These are phyloP conservation scores for Paramecium bursaria DNA, from an alignment of 73 alveolate species.

Conservation along the genomic window DNA sequence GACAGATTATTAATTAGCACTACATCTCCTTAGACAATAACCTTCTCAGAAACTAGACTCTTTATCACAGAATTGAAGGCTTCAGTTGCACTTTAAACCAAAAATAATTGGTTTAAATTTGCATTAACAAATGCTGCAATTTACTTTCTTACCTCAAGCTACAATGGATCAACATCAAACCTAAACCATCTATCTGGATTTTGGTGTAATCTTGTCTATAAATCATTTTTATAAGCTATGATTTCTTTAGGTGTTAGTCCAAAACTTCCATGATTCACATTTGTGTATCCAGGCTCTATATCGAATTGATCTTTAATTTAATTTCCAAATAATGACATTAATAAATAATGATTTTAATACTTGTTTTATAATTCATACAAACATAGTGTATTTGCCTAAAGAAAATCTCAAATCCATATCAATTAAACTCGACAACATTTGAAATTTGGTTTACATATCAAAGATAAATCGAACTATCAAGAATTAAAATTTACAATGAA, in stretches of 20 bases:
- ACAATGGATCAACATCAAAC: background rate
- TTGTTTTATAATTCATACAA: too few relatives aligned
- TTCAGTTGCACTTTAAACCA: background rate
- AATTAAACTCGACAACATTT: too few relatives aligned
- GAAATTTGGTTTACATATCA: too few relatives aligned
- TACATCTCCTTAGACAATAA: background rate
- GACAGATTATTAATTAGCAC: background rate
- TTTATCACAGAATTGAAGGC: slow-evolving; percentile 10
- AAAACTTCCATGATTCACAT: slow-evolving; percentile 52
- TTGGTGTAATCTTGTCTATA: background rate
- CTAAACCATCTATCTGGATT: slow-evolving; percentile 15
- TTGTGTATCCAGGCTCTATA: slow-evolving; percentile 1
- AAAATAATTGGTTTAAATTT: background rate
- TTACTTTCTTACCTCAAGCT: background rate
- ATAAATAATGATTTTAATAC: too few relatives aligned
- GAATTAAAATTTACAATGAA: too few relatives aligned
- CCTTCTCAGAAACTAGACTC: slow-evolving; percentile 3
- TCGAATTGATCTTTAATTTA: background rate
- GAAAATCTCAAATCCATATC: too few relatives aligned
- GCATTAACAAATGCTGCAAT: slow-evolving; percentile 25
- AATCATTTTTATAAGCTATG: background rate
- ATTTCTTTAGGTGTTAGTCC: slow-evolving; percentile 20
- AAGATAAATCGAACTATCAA: too few relatives aligned
- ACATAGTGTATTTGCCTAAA: too few relatives aligned
- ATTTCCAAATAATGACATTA: slow-evolving; percentile 5